Conservation (phyloP, 1,284 basidiomycete species). For the Heterobasidion parviporum region DNA sequence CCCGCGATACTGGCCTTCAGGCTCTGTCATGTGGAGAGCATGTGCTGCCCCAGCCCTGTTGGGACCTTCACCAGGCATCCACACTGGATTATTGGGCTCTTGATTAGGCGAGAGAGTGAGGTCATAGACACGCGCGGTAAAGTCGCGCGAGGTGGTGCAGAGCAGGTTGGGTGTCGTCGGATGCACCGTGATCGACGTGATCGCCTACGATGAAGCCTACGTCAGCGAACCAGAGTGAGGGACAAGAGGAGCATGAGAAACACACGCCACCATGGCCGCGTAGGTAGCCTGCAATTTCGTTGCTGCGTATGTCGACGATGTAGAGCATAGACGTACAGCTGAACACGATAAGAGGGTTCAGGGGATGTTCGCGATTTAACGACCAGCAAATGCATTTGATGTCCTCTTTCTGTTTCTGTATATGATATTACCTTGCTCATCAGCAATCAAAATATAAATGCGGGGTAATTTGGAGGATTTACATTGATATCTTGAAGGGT, state of each 20-base stretch:
- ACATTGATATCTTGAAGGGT: neutral
- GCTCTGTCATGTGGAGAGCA: constrained; percentile 50
- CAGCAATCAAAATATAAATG: neutral
- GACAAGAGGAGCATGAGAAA: constrained; percentile 1
- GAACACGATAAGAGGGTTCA: constrained; percentile 49
- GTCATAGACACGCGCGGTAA: constrained; percentile 57
- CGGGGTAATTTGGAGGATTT: neutral
- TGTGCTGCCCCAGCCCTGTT: constrained; percentile 62
- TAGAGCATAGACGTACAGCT: constrained; percentile 43
- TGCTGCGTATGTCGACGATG: constrained; percentile 36
- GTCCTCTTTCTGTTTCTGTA: neutral
- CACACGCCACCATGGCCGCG: constrained; percentile 67
- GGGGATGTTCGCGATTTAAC: constrained; percentile 23
- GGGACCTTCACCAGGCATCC: constrained; percentile 41
- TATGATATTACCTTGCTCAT: neutral
- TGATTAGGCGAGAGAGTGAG: constrained; percentile 28
- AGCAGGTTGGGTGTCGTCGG: constrained; percentile 47
- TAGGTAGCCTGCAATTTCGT: constrained; percentile 34
- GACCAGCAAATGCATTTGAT: constrained; percentile 8
- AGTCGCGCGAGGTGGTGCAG: constrained; percentile 63
- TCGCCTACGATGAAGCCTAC: constrained; percentile 31
- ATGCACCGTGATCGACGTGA: constrained; percentile 59
- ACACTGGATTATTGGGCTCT: constrained; percentile 41
- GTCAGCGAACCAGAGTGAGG: constrained; percentile 4
- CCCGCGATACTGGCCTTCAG: constrained; percentile 52